phyloP scores from a whole-genome alignment of 129 eudicot genomes.

The Lactuca sativa region DNA sequence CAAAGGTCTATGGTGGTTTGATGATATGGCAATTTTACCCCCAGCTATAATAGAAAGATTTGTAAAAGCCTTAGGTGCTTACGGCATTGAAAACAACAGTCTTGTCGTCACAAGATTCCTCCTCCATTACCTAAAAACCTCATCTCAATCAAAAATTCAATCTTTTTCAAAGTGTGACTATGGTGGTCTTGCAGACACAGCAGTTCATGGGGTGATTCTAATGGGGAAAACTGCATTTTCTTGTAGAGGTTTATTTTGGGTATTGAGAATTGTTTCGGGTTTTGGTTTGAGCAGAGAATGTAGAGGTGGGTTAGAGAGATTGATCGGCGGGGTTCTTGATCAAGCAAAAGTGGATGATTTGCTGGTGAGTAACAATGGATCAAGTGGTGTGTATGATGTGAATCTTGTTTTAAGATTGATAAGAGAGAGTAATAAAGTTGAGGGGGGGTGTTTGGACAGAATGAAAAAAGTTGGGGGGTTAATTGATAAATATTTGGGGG shows the following conservation, averaged over 20 bases:
- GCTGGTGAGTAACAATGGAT: constrained; percentile 47
- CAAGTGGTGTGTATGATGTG: constrained; percentile 80
- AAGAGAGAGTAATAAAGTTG: constrained; percentile 48
- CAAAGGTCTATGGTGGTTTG: constrained; percentile 75
- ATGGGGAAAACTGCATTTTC: constrained; percentile 63
- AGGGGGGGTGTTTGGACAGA: constrained; percentile 42
- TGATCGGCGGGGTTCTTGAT: constrained; percentile 78
- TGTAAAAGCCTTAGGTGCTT: constrained; percentile 55
- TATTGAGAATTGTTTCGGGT: constrained; percentile 56
- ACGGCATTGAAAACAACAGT: constrained; percentile 64
- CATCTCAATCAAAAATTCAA: constrained; percentile 28
- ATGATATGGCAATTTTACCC: constrained; percentile 59
- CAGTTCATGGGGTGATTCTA: constrained; percentile 65
- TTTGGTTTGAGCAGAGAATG: constrained; percentile 60
- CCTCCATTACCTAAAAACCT: constrained; percentile 65
- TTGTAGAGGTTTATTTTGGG: constrained; percentile 83
- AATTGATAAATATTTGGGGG: constrained; percentile 72
- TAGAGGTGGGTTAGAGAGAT: constrained; percentile 57
- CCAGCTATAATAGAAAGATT: constrained; percentile 57
- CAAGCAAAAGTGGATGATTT: constrained; percentile 82
- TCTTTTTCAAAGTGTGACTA: constrained; percentile 40
- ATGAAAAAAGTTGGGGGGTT: constrained; percentile 69
- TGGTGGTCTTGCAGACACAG: constrained; percentile 68
- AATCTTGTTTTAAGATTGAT: constrained; percentile 73
- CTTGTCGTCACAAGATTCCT: constrained; percentile 72